Evolutionary conservation across 257 asterid genomes (phyloP).

Genomic region (Solanum habrochaites): DNA sequence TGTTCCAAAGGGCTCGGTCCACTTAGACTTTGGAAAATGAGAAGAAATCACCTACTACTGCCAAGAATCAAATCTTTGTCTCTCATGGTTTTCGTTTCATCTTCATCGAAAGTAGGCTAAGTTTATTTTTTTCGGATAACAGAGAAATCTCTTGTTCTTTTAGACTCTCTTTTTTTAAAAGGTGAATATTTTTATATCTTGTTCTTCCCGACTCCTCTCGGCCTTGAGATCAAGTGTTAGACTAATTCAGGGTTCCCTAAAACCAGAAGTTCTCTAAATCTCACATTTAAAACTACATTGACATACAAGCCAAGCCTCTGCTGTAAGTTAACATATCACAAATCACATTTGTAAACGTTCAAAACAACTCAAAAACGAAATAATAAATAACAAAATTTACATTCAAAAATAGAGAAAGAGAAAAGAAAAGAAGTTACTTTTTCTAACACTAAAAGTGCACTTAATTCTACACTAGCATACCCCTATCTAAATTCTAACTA

Average conservation of each 20-base stretch:
- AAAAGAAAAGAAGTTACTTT: neutral
- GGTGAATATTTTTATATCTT: neutral
- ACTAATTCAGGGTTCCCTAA: neutral
- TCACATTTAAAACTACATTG: neutral
- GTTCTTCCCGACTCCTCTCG: neutral
- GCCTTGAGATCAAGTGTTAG: neutral
- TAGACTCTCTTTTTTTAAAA: neutral
- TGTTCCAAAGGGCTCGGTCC: neutral
- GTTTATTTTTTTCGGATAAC: neutral
- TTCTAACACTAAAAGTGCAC: neutral
- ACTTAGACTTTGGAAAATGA: neutral
- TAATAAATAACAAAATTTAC: neutral
- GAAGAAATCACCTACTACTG: neutral
- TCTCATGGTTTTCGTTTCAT: neutral
- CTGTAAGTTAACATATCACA: neutral
- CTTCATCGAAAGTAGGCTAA: neutral
- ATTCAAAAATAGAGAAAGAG: neutral
- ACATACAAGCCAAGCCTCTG: neutral
- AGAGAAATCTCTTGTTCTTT: neutral
- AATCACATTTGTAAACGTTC: neutral
- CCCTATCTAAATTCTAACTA: neutral
- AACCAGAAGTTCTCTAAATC: neutral
- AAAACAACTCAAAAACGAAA: neutral
- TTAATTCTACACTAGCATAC: neutral
- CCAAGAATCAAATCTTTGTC: neutral